Conservation (phyloP, 208 protist genomes). For the Hexamita inflata region DNA sequence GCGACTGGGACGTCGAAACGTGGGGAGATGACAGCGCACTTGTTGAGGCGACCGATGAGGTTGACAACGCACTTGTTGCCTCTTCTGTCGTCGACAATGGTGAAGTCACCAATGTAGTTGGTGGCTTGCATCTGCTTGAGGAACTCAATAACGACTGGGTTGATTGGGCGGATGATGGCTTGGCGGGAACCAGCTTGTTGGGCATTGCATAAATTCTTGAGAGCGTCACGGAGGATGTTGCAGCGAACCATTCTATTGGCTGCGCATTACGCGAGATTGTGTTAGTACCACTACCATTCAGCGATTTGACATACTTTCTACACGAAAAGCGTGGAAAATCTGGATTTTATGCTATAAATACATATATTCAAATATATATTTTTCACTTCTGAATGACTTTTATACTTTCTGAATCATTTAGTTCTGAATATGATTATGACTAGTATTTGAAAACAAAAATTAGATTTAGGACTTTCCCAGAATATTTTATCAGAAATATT, state of each 20-base stretch:
- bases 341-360: too few species aligned
- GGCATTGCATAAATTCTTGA: slow-evolving; percentile 92
- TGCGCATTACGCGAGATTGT: too few species aligned
- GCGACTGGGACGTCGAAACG: slow-evolving; percentile 77
- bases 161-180: slow-evolving; percentile 91
- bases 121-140: slow-evolving; percentile 99
- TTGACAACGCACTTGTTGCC: slow-evolving; percentile 98
- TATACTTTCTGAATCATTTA: too few species aligned
- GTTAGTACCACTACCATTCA: too few species aligned
- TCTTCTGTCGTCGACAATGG: slow-evolving; percentile 98
- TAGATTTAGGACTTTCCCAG: too few species aligned
- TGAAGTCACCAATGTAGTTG: slow-evolving; percentile 99
- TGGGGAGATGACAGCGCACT: slow-evolving; percentile 97
- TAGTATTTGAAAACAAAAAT: too few species aligned
- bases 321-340: too few species aligned
- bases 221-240: slow-evolving; percentile 89
- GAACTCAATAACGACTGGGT: slow-evolving; percentile 99
- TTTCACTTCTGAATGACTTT: too few species aligned
- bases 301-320: too few species aligned
- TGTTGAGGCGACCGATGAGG: slow-evolving; percentile 98
- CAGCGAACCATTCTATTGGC: slow-evolving; percentile 99
- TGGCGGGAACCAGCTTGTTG: slow-evolving; percentile 97
- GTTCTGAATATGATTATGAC: too few species aligned
- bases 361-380: too few species aligned
- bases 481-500: too few species aligned